A percentile compares a stretch with the other conserved stretches of the same genome.
Evolutionary conservation across 352 stramenopile genomes (phyloP).

Genomic region (Phytopythium montanum): DNA sequence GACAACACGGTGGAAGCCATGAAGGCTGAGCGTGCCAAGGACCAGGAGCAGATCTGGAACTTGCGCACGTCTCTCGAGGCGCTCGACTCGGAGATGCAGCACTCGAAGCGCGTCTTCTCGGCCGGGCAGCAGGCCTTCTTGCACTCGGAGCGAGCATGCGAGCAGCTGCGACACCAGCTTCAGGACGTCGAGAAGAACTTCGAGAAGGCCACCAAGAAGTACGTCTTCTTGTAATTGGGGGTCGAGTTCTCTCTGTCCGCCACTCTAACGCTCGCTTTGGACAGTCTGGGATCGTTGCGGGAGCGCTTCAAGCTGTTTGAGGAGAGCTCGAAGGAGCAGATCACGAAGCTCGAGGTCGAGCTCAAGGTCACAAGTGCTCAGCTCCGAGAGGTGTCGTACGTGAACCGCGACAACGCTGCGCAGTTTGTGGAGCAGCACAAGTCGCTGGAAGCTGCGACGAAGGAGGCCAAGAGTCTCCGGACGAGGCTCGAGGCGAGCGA

Average conservation of each 20-base stretch:
- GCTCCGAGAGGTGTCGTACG: slow-evolving; percentile 69
- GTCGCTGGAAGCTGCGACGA: slow-evolving; percentile 38
- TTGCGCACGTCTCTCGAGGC: slow-evolving; percentile 58
- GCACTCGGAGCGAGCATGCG: slow-evolving; percentile 60
- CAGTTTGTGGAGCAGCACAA: slow-evolving; percentile 62
- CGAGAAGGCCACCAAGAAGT: slow-evolving; percentile 74
- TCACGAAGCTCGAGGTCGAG: slow-evolving; percentile 81
- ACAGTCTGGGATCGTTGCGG: slow-evolving; percentile 53
- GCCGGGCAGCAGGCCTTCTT: slow-evolving; percentile 73
- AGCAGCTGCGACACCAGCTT: slow-evolving; percentile 62
- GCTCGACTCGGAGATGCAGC: slow-evolving; percentile 72
- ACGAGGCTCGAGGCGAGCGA: slow-evolving; percentile 33
- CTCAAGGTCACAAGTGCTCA: slow-evolving; percentile 68
- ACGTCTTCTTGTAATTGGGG: slow-evolving; percentile 4
- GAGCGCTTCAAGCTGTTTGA: slow-evolving; percentile 81
- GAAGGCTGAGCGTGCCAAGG: slow-evolving; percentile 49
- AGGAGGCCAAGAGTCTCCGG: slow-evolving; percentile 43
- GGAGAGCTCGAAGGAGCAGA: slow-evolving; percentile 66
- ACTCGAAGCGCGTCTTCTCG: slow-evolving; percentile 77
- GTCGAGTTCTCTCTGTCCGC: not conserved
- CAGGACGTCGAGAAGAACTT: slow-evolving; percentile 77
- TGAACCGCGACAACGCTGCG: slow-evolving; percentile 65
- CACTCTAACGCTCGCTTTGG: not conserved
- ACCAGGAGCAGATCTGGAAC: slow-evolving; percentile 74
- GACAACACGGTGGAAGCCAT: slow-evolving; percentile 55